phyloP scores from a whole-genome alignment of 2,329 filamentous ascomycete genomes.

The Botrytis galanthina region DNA sequence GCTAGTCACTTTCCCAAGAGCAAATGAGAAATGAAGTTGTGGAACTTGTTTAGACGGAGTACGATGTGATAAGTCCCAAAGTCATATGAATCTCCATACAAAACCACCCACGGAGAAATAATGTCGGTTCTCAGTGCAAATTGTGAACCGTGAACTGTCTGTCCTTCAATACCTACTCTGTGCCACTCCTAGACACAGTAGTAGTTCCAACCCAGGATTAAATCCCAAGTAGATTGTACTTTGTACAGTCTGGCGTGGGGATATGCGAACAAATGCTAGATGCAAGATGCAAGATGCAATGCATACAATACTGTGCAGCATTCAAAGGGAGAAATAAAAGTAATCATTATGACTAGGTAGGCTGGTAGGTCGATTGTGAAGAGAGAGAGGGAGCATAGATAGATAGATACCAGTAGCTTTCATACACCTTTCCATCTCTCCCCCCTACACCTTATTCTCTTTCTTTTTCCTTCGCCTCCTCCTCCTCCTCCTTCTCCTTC shows the following conservation, averaged over 20 bases:
- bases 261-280: background rate
- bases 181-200: background rate
- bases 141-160: background rate
- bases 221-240: background rate
- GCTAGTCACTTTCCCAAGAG: no score
- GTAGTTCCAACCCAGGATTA: background rate
- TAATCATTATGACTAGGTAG: background rate
- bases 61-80: background rate
- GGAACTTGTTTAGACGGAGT: background rate
- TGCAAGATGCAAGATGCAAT: background rate
- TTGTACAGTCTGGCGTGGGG: background rate
- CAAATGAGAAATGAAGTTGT: constrained; percentile 1
- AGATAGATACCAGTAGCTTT: background rate
- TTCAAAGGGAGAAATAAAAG: background rate
- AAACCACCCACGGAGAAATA: background rate
- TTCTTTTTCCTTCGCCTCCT: background rate
- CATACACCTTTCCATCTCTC: background rate
- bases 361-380: background rate
- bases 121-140: background rate
- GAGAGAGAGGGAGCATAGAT: background rate
- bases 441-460: background rate
- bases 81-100: background rate
- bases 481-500: constrained; percentile 41
- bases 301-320: background rate
- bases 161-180: background rate